Evolutionary conservation across 768 basidiomycete genomes (phyloP).

Genomic region (Psilocybe cubensis): DNA sequence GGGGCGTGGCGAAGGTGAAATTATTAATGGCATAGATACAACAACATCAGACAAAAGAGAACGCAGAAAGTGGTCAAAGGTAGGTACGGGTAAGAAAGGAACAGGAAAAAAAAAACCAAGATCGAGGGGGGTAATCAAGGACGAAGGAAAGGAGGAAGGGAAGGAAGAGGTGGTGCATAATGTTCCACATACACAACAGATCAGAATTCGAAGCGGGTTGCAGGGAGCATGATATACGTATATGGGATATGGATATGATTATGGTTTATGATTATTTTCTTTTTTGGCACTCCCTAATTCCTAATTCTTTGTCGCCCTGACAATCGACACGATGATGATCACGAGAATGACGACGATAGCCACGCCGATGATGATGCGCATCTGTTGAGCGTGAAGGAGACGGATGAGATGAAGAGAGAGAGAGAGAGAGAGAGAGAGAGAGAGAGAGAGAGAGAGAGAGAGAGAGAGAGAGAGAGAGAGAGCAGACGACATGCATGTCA

Average conservation of each 20-base stretch:
- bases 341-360: slow-evolving; percentile 89
- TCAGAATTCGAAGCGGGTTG: background rate
- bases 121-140: background rate
- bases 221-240: too few species aligned
- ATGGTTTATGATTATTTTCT: too few species aligned
- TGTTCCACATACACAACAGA: background rate
- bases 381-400: slow-evolving; percentile 45
- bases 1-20: too few species aligned
- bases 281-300: too few species aligned
- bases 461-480: too few species aligned
- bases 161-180: background rate
- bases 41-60: background rate
- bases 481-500: slow-evolving; percentile 3
- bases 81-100: background rate
- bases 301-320: slow-evolving; percentile 76
- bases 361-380: slow-evolving; percentile 95
- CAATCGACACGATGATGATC: slow-evolving; percentile 95
- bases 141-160: too few species aligned
- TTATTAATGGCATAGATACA: background rate
- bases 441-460: too few species aligned
- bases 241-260: too few species aligned
- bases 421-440: too few species aligned
- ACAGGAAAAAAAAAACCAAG: background rate
- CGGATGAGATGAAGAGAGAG: background rate
- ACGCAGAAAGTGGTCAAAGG: background rate